These are phyloP conservation scores for Acidomyces sp. DNA, from an alignment of 495 filamentous ascomycete genomes.

Conservation along the genomic window DNA sequence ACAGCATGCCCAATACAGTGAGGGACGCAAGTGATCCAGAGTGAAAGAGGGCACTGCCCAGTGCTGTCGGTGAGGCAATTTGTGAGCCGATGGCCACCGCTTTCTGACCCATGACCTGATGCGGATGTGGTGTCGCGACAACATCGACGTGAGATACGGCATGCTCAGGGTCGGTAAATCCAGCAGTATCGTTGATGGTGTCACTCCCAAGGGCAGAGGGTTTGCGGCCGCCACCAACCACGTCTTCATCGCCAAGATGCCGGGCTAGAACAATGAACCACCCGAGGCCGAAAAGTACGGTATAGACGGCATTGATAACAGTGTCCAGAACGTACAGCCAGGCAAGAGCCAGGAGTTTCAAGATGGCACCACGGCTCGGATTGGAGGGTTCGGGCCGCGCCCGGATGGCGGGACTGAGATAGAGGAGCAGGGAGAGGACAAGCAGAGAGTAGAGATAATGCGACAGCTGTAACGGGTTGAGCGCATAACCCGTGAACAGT, in stretches of 20 bases:
- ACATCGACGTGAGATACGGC: slow-evolving; percentile 45
- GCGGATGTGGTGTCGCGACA: slow-evolving; percentile 31
- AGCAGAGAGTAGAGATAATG: slow-evolving; percentile 70
- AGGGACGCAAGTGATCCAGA: slow-evolving; percentile 65
- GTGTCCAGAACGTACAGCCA: slow-evolving; percentile 65
- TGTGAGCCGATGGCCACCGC: slow-evolving; percentile 35
- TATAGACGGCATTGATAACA: slow-evolving; percentile 63
- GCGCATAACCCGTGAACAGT: slow-evolving; percentile 35
- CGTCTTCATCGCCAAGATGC: slow-evolving; percentile 24
- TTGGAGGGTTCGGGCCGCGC: not conserved
- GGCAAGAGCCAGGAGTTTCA: slow-evolving; percentile 27
- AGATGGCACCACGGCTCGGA: slow-evolving; percentile 10
- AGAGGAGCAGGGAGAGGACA: slow-evolving; percentile 45
- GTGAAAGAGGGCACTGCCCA: slow-evolving; percentile 43
- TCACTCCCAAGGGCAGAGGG: slow-evolving; percentile 20
- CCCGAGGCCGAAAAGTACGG: slow-evolving; percentile 59
- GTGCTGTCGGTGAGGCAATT: slow-evolving; percentile 19
- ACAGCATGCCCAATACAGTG: slow-evolving; percentile 55
- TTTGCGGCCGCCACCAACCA: slow-evolving; percentile 25
- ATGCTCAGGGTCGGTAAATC: slow-evolving; percentile 53
- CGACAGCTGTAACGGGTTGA: slow-evolving; percentile 29
- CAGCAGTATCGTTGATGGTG: slow-evolving; percentile 54
- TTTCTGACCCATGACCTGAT: slow-evolving; percentile 34
- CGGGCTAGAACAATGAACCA: slow-evolving; percentile 68
- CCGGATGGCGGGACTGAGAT: slow-evolving; percentile 49